Evolutionary conservation across 1,284 basidiomycete genomes (phyloP).

Genomic region (Sanghuangporus baumii): DNA sequence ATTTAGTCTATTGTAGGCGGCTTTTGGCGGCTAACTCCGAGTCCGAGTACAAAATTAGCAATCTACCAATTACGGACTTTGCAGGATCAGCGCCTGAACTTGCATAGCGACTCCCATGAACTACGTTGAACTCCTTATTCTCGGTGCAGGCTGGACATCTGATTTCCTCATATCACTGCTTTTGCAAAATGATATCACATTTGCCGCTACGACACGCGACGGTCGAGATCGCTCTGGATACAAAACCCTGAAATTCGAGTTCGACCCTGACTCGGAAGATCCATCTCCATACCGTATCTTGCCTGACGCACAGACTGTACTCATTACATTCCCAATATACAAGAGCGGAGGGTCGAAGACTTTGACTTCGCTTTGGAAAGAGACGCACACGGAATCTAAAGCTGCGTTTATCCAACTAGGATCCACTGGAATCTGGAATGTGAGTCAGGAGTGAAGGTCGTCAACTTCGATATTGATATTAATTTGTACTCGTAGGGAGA

Average conservation of each 20-base stretch:
- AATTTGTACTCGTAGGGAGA: conserved; percentile 6
- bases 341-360: conserved; percentile 36
- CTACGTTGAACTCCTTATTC: conserved; percentile 51
- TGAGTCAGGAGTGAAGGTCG: conserved; percentile 26
- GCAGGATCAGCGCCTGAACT: neutral
- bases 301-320: conserved; percentile 50
- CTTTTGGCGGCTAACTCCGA: too few species aligned
- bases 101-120: neutral
- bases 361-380: conserved; percentile 31
- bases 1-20: too few species aligned
- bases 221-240: conserved; percentile 29
- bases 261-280: conserved; percentile 42
- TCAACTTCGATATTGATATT: neutral
- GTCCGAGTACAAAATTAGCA: neutral
- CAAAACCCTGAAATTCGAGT: conserved; percentile 43
- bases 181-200: conserved; percentile 34
- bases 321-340: conserved; percentile 60
- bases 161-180: conserved; percentile 58
- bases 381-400: conserved; percentile 26
- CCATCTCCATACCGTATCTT: conserved; percentile 37
- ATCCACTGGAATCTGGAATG: conserved; percentile 57
- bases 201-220: conserved; percentile 51
- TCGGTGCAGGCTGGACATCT: conserved; percentile 68
- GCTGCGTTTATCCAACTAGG: conserved; percentile 55
- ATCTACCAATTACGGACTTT: neutral